Conservation (phyloP, 192 early-diverging fungal genomes). For the Rhizoclosmatium globosum region DNA sequence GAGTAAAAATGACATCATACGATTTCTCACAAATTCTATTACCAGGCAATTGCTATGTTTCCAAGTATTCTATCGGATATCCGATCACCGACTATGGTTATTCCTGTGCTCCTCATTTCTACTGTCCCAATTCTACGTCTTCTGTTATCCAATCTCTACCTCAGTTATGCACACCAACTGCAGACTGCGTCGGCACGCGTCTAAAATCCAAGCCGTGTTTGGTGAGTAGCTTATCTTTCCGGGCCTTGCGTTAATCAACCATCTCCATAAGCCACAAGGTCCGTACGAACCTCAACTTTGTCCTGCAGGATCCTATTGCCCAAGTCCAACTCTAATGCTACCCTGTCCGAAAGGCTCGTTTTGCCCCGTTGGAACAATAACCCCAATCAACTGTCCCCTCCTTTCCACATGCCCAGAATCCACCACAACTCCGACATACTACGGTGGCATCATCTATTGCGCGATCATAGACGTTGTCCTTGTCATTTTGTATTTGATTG, state of each 20-base stretch:
- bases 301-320: background rate
- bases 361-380: constrained; percentile 18
- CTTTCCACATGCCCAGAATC: constrained; percentile 1
- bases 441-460: constrained; percentile 23
- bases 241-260: background rate
- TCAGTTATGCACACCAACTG: constrained; percentile 18
- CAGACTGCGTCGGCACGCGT: background rate
- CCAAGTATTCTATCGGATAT: constrained; percentile 3
- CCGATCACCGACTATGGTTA: constrained; percentile 28
- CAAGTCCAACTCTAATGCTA: background rate
- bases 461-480: constrained; percentile 22
- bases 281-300: constrained; percentile 46
- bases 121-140: constrained; percentile 31
- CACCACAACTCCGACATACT: constrained; percentile 6
- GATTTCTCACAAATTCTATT: background rate
- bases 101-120: constrained; percentile 31
- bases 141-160: constrained; percentile 10
- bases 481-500: background rate
- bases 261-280: constrained; percentile 37
- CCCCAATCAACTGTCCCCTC: constrained; percentile 9
- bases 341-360: background rate
- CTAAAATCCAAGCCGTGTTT: constrained; percentile 7
- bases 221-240: background rate
- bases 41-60: constrained; percentile 28
- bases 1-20: too few relatives aligned